Percentiles rank a stretch among this genome's conserved stretches.
phyloP scores from a whole-genome alignment of 2,329 filamentous ascomycete species.

The Aspergillus hortae region DNA sequence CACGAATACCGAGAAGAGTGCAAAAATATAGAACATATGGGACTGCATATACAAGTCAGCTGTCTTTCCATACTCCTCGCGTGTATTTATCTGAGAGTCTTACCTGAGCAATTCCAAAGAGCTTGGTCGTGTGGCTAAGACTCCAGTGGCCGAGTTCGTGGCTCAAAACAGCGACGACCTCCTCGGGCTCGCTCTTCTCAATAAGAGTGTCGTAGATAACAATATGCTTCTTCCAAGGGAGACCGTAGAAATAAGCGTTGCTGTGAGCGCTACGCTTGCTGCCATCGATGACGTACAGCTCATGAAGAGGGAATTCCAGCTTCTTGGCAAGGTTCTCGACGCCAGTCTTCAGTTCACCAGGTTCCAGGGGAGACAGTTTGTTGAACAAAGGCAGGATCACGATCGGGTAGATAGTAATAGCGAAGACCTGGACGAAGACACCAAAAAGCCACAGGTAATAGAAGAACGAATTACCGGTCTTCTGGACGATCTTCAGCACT shows the following conservation, averaged over 20 bases:
- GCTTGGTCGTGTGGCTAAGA: conserved; percentile 86
- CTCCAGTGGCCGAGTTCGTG: conserved; percentile 98
- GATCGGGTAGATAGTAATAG: conserved; percentile 94
- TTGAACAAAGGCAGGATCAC: conserved; percentile 95
- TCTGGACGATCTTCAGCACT: conserved; percentile 90
- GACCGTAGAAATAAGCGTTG: conserved; percentile 93
- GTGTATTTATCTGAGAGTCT: conserved; percentile 17
- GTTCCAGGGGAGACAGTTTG: conserved; percentile 88
- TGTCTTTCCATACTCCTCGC: not conserved
- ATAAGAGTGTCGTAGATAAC: conserved; percentile 98
- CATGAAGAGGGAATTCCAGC: conserved; percentile 86
- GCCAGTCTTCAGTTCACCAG: conserved; percentile 79
- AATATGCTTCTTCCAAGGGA: conserved; percentile 99
- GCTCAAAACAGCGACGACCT: conserved; percentile 90
- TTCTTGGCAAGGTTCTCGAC: conserved; percentile 80
- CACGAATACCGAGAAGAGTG: conserved; percentile 95
- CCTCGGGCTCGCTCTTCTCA: conserved; percentile 86
- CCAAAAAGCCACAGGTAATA: conserved; percentile 97
- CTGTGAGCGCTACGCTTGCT: conserved; percentile 84
- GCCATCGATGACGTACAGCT: conserved; percentile 92
- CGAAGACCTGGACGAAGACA: conserved; percentile 83
- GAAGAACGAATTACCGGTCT: conserved; percentile 92
- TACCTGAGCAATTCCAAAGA: conserved; percentile 83
- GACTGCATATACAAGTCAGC: conserved; percentile 49
- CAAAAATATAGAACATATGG: conserved; percentile 95